phyloP scores from a whole-genome alignment of 2,329 filamentous ascomycete species.

The Chalaropsis thielavioides region DNA sequence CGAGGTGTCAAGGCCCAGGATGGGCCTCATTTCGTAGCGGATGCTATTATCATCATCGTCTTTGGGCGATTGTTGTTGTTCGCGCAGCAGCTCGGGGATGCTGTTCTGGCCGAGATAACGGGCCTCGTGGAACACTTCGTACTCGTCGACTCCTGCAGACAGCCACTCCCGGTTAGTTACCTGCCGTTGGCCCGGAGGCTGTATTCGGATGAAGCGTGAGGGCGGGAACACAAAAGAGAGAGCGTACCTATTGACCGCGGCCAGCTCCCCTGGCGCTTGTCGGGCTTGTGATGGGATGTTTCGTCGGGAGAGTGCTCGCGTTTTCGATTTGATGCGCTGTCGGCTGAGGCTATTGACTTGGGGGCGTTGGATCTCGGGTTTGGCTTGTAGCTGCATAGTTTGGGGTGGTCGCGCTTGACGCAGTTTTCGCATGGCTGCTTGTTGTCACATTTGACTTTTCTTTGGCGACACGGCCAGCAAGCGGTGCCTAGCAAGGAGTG shows the following conservation, averaged over 20 bases:
- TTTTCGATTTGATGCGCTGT: slow-evolving; percentile 24
- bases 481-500: slow-evolving; percentile 35
- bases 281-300: slow-evolving; percentile 23
- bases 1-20: slow-evolving; percentile 50
- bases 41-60: slow-evolving; percentile 42
- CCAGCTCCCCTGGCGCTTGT: slow-evolving; percentile 30
- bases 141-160: slow-evolving; percentile 31
- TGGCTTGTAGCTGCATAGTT: slow-evolving; percentile 53
- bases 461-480: slow-evolving; percentile 53
- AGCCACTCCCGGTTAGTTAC: slow-evolving; percentile 10
- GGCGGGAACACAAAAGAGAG: background rate
- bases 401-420: slow-evolving; percentile 49
- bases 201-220: slow-evolving; percentile 7
- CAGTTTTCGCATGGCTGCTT: slow-evolving; percentile 55
- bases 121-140: slow-evolving; percentile 39
- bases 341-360: slow-evolving; percentile 15
- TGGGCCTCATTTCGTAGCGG: slow-evolving; percentile 50
- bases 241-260: slow-evolving; percentile 29
- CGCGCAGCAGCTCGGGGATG: slow-evolving; percentile 49
- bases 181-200: background rate
- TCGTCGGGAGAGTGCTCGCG: slow-evolving; percentile 32
- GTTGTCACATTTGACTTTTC: slow-evolving; percentile 57
- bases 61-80: slow-evolving; percentile 39
- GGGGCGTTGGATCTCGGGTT: slow-evolving; percentile 29
- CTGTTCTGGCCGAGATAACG: slow-evolving; percentile 54